Evolutionary conservation across 1,284 basidiomycete species (phyloP), one percentile per base, ranked within the genome.

Genomic region (Ganoderma lingzhi): DNA sequence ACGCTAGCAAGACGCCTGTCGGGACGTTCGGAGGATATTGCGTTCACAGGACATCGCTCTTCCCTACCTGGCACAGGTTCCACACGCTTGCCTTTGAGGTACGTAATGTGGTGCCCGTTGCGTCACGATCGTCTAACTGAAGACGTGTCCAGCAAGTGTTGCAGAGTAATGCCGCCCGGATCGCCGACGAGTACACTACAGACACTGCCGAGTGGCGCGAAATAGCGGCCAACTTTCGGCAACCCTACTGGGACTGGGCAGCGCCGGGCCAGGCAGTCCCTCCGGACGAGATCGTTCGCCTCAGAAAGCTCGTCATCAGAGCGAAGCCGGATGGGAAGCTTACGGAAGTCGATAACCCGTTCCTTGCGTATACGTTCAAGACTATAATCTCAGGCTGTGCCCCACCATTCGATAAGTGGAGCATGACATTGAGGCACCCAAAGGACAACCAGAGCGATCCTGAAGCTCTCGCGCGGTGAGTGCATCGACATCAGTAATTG

Each of bases 41-140:
- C 62, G 63, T 62, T 23, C 76, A 76, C 55, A 67, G 69, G 10
- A 68, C 65, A 10, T 64, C 72, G 45, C 45, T 75, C 39, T 76
- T 76, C 67, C 75, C 76, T 1, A 69, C 74, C 10, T 76, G 76
- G 75, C 74, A 76, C 63, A 58, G 76, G 12, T 68, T 70, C 30
- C 75, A 76, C 53, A 64, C 73, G 14, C 72, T 67, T 6, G 64
- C 76, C 12, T 65, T 76, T 28, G 75, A 76, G 72, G 74, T 73
- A 28, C 4, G 56, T 42, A 39, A 23, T 55, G 28, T 39, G 3
- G 6, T 12, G 6, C 28, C 23, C n/a, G 8, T 12, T 60, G 5
- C n/a, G 6, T 39, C 3, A 41, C 9, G 19, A 41, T 23, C 12
- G 0, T 6, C 23, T 10, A n/a, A 35, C 32, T 60, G 35, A 60